Base-by-base conservation (phyloP, 2,329 filamentous ascomycete genomes). In the Neofusicoccum sp. region DNA sequence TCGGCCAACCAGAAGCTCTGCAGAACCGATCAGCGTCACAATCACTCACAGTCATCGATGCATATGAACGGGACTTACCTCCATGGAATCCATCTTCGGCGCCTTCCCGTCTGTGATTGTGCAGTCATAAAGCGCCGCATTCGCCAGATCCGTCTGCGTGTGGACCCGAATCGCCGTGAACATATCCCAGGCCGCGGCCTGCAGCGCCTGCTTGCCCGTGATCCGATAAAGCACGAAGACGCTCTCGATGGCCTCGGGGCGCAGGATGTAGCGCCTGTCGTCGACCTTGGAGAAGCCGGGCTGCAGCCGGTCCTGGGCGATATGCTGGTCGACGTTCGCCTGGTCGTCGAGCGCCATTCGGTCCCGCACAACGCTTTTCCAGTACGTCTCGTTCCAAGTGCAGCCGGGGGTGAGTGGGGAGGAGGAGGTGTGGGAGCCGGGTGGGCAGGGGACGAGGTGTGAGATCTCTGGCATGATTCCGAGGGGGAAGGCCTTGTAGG, bases 391-490 rank as follows among this genome's bases (percentile, higher is more conserved):
- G 63, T 85, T 76, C 84, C 84, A 86, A 11, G 72, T 69, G 65
- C 84, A 86, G 56, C 41, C 33, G 14, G 41, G 12, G 4, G 16
- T 36, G 41, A 28, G 14, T 28, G 45, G 45, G 9, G 58, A 43
- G 9, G 58, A 31, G 9, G 33, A 4, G 28, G 43, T 6, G 33
- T 14, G 26, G 11, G 24, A 28, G 6, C 43, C 36, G 6, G 16
- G 36, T 4, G 67, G 62, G 68, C 85, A 87, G 4, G 81, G 77
- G 14, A 83, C 68, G 44, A 86, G 73, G 34, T 79, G 72, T 65
- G 84, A 85, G 48, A 76, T 71, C 68, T 87, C 85, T 1, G 85
- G 84, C 84, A 87, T 87, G 62, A 87, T 81, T 4, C 84, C 84
- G 2, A 81, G 76, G 1, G 80, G 79, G 4, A 82, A 81, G 8